Evolutionary conservation across 441 rosid species (phyloP), one percentile per base, ranked within the genome.

Genomic region (Isatis lusitanica): DNA sequence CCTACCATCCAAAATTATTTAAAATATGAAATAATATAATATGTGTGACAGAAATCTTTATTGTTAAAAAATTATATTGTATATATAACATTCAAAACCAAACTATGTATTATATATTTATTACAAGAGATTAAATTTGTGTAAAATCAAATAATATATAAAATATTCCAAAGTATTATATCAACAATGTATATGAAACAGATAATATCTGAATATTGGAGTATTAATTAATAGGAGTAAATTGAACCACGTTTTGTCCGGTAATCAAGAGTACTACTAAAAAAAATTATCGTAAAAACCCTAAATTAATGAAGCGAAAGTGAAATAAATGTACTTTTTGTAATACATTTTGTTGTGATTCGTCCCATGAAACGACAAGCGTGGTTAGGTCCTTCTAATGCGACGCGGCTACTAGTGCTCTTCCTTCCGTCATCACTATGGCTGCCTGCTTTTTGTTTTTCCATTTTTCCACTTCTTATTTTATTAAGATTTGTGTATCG

Each of bases 361-460:
- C 50, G 80, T 71, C 73, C 42, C 59, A 71, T 66, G 77, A 71
- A 71, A 77, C 76, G 80, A 77, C 80, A 77, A 71, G 73, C 64
- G 66, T 60, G 24, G 74, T 77, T 77, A 77, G 77, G 80, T 71
- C 73, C 66, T 71, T 72, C 68, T 30, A 60, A 38, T 66, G 80
- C 73, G 80, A 77, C 77, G 80, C 77, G 80, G 77, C 80, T 35
- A 71, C 80, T 60, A 66, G 70, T 77, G 80, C 70, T 51, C 51
- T 66, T 66, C 36, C 36, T 66, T 46, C 38, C 59, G 69, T 71
- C 75, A 64, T 58, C 71, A 52, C 30, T 62, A 67, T 50, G 33
- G 43, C 66, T 69, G 53, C 66, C 70, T 75, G 9, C 66, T 63
- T 70, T 35, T 70, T 63, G 55, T 17, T 63, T 63, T 63, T 39